A percentile compares a stretch with the other conserved stretches of the same genome.
Evolutionary conservation across 2,329 filamentous ascomycete species (phyloP).

Genomic region (Helotiales sp.): DNA sequence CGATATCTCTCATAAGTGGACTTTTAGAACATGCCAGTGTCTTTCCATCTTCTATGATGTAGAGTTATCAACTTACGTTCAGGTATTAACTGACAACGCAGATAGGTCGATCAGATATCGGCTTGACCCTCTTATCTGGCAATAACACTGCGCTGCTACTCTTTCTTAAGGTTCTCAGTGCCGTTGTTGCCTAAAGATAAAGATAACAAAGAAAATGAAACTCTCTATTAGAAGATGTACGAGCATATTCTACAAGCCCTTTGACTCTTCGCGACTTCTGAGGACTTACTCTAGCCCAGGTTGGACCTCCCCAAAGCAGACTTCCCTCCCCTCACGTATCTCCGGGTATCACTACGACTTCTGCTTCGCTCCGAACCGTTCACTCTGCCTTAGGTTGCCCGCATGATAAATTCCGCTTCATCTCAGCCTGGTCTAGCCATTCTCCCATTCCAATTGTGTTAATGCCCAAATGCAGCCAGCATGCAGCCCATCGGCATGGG

Average conservation of each 20-base stretch:
- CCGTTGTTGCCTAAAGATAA: neutral
- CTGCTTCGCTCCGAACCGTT: neutral
- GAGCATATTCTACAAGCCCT: too few relatives aligned
- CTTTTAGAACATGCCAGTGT: too few relatives aligned
- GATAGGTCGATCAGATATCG: neutral
- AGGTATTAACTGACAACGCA: too few relatives aligned
- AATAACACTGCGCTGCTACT: neutral
- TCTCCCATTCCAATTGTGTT: too few relatives aligned
- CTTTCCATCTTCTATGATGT: too few relatives aligned
- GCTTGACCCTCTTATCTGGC: neutral
- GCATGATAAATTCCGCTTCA: too few relatives aligned
- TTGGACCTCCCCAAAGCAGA: conserved; percentile 18
- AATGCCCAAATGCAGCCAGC: conserved; percentile 20
- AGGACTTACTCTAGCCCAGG: neutral
- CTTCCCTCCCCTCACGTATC: neutral
- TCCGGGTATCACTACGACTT: neutral
- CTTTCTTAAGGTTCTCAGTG: neutral
- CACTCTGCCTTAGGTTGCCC: too few relatives aligned
- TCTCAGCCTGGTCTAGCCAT: conserved; percentile 9
- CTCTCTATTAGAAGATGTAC: neutral
- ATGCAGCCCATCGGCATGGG: neutral
- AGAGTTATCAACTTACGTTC: too few relatives aligned
- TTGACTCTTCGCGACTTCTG: neutral
- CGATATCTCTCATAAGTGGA: too few relatives aligned
- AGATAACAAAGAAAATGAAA: neutral